Conservation (phyloP, 106 monocot species). For the Dactylorhiza incarnata region DNA sequence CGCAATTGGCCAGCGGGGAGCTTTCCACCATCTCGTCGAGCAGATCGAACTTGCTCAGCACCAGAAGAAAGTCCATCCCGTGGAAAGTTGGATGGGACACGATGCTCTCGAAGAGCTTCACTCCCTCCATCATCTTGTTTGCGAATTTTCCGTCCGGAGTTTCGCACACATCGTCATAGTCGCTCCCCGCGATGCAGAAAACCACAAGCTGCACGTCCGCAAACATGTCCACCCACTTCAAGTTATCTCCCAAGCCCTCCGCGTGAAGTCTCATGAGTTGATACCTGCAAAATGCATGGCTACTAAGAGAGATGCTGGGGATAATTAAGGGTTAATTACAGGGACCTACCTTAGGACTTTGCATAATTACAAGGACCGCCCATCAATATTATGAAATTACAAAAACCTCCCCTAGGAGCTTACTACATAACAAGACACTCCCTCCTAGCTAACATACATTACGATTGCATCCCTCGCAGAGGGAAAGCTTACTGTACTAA, state of each 20-base stretch:
- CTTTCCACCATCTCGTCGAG: conserved; percentile 65
- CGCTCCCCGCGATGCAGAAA: conserved; percentile 60
- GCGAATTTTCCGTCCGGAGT: conserved; percentile 24
- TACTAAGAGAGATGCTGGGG: neutral
- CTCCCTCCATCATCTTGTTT: conserved; percentile 88
- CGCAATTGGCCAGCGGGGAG: conserved; percentile 48
- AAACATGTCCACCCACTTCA: conserved; percentile 93
- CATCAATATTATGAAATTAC: too few species aligned
- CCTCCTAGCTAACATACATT: too few species aligned
- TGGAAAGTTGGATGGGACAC: conserved; percentile 48
- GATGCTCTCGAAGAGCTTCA: conserved; percentile 65
- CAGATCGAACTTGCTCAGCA: conserved; percentile 81
- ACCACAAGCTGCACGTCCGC: conserved; percentile 80
- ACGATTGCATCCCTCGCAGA: too few species aligned
- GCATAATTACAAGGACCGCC: too few species aligned
- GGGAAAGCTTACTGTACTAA: too few species aligned
- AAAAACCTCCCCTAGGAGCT: too few species aligned
- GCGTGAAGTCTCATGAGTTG: conserved; percentile 74
- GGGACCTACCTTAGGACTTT: too few species aligned
- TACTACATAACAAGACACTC: too few species aligned
- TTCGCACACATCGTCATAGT: conserved; percentile 63
- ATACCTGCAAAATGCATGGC: conserved; percentile 40
- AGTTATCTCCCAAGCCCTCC: conserved; percentile 59
- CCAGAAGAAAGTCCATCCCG: conserved; percentile 63
- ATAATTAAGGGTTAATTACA: neutral